These are phyloP conservation scores for Hyaloscypha finlandica DNA, from an alignment of 495 filamentous ascomycete genomes.

Conservation along the genomic window DNA sequence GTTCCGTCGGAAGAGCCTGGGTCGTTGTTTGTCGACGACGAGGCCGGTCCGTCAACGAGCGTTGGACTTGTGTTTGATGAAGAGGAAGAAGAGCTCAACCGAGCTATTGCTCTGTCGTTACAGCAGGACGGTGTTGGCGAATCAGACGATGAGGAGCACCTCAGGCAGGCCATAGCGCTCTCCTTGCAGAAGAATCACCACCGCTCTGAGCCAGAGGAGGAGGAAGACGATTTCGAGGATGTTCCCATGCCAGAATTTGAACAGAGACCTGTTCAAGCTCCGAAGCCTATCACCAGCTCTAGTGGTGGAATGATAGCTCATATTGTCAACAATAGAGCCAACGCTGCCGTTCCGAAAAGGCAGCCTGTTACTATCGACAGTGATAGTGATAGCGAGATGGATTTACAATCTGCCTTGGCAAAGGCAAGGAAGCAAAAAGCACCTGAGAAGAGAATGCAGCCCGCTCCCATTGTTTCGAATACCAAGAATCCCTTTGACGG, in stretches of 20 bases:
- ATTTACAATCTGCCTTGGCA: constrained; percentile 61
- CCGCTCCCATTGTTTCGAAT: constrained; percentile 37
- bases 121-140: constrained; percentile 42
- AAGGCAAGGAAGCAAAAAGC: constrained; percentile 48
- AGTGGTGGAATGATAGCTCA: constrained; percentile 61
- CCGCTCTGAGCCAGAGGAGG: constrained; percentile 35
- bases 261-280: constrained; percentile 53
- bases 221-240: constrained; percentile 50
- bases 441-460: constrained; percentile 25
- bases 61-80: constrained; percentile 46
- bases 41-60: constrained; percentile 34
- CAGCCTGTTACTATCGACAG: constrained; percentile 48
- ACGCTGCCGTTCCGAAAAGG: constrained; percentile 49
- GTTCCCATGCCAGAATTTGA: constrained; percentile 52
- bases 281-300: constrained; percentile 52
- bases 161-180: constrained; percentile 34
- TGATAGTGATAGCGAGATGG: constrained; percentile 65
- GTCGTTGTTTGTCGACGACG: constrained; percentile 63
- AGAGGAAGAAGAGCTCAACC: constrained; percentile 76
- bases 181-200: constrained; percentile 34
- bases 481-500: constrained; percentile 66
- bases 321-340: constrained; percentile 63
- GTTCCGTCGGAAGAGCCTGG: constrained; percentile 38
- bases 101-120: constrained; percentile 84
- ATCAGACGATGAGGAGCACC: constrained; percentile 39